Evolutionary conservation across 164 flowering plant species (phyloP).

Genomic region (Liriodendron chinense): DNA sequence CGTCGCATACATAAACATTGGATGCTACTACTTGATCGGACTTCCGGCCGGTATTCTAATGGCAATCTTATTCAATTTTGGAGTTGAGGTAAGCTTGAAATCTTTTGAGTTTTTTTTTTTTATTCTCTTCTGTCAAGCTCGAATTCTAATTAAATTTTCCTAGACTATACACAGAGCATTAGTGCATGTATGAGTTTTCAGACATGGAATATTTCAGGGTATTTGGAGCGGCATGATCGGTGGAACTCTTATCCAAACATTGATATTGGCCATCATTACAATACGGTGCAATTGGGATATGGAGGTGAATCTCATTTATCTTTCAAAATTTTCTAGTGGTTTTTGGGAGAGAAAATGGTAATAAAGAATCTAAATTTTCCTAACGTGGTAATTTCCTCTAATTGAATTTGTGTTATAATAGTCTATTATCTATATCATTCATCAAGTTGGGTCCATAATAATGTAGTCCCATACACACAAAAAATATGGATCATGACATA

Average conservation of each 20-base stretch:
- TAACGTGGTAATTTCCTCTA: neutral
- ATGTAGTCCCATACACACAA: no score
- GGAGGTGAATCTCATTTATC: constrained; percentile 37
- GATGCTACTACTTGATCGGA: neutral
- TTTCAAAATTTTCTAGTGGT: neutral
- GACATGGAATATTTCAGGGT: constrained; percentile 34
- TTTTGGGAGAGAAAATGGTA: neutral
- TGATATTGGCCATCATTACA: constrained; percentile 46
- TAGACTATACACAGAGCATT: neutral
- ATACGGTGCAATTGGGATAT: constrained; percentile 64
- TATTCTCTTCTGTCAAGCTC: no score
- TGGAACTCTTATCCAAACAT: constrained; percentile 61
- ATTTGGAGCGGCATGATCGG: constrained; percentile 84
- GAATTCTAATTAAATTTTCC: no score
- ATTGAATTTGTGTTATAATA: no score
- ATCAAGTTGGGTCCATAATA: no score
- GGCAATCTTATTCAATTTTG: neutral
- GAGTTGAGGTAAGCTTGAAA: neutral
- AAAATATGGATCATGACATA: no score
- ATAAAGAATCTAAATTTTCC: neutral
- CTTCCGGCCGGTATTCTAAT: neutral
- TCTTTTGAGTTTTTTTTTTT: no score
- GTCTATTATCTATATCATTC: no score
- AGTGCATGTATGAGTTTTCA: neutral
- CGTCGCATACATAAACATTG: neutral